Evolutionary conservation across 2,329 filamentous ascomycete species (phyloP), one percentile per base, ranked within the genome.

Genomic region (Phoma sp.): DNA sequence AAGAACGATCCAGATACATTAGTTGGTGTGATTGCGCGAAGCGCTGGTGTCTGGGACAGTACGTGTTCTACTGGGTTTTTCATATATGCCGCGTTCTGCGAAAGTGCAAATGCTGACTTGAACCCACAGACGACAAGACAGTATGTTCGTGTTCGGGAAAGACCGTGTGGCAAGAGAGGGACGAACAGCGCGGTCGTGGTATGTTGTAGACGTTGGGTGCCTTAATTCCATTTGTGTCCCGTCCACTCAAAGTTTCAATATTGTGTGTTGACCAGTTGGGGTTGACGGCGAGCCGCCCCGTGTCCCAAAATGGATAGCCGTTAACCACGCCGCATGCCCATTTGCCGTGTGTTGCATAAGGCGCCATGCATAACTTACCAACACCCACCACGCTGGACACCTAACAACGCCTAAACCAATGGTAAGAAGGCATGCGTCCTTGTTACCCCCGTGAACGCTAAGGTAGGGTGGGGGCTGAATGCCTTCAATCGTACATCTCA

Each of bases 121-220:
- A 24, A 13, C 96, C 30, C 11, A 13, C 42, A 66, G 64, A 99
- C 68, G 91, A 97, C 73, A 99, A 98, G 83, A 96, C 90, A 40
- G 93, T 99, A 5, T 99, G 95, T 75, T 96, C 92, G 42, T 99
- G 95, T 77, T 96, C 92, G 33, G 95, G 95, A 4, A 98, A 98
- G 85, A 98, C 93, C 52, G 85, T 99, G 9, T 99, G 95, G 95
- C 90, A 99, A 77, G 95, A 99, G 81, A 86, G 95, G 65, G 88
- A 88, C 77, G 93, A 97, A 69, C 91, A 96, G 78, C 86, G 93
- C 37, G 82, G 84, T 62, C 93, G 91, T 78, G 95, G 95, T 2
- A 98, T 99, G 91, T 79, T 95, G 65, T 97, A 76, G 86, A 47
- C 27, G 32, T n/a, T 14, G 7, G 23, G 24, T 27, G 8, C 36